Base-by-base conservation (phyloP, 2,329 filamentous ascomycete species). In the Passalora sequoiae region DNA sequence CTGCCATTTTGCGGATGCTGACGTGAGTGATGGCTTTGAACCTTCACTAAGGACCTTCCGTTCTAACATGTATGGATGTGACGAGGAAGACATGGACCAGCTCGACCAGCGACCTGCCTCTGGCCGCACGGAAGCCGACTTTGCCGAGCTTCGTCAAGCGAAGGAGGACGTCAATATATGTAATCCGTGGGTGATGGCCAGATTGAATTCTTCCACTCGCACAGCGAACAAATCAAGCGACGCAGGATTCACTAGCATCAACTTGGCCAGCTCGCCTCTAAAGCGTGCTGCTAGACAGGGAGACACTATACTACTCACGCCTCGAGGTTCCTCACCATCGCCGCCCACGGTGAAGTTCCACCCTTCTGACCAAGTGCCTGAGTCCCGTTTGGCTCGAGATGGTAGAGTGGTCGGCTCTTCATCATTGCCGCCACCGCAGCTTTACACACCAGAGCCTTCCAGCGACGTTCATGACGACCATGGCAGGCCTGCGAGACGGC, bases 121-220 rank as follows among this genome's bases (percentile, higher is more conserved):
- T 16, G 48, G 46, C 6, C 31, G 43, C 4, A 49, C 43, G 2
- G 50, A 55, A 27, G 49, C 38, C n/a, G 57, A 61, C 16, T 58
- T 65, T 6, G 58, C 58, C 25, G 60, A 64, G 40, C 45, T 59
- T 17, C 55, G 60, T 22, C 58, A 63, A 28, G 61, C 54, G 16
- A 55, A 49, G 3, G 62, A 52, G 35, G 60, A 65, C 41, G 52
- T 60, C 19, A 58, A 49, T 3, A 41, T 69, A 4, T 70, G 66
- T 1, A 75, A 75, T 47, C 73, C 73, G 1, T 75, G 71, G 70
- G 68, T 67, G 0, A 64, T 72, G 31, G 71, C 72, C 17, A 72
- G 68, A 46, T 66, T 75, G 62, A 72, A 73, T 33, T 41, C 56
- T 1, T 45, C 51, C 16, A 27, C 31, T 16, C 40, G 46, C 12